Conservation (phyloP, 345 rosid species). For the Dovyalis caffra region DNA sequence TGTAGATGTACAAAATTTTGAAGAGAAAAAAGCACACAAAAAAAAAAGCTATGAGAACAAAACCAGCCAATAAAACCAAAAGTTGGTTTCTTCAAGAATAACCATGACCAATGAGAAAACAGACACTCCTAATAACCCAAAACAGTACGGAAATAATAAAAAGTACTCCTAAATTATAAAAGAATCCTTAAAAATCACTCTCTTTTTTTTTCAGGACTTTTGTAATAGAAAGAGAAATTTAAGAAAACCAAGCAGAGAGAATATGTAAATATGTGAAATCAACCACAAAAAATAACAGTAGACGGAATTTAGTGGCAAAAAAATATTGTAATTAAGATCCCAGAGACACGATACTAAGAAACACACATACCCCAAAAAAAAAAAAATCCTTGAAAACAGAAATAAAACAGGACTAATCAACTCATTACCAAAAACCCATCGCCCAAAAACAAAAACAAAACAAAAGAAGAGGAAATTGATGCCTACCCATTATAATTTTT, state of each 20-base stretch:
- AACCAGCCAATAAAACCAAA: slow-evolving; percentile 18
- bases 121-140: slow-evolving; percentile 7
- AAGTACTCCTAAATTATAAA: neutral
- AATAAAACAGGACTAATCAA: neutral
- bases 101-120: slow-evolving; percentile 28
- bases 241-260: slow-evolving; percentile 7
- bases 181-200: neutral
- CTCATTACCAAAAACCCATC: neutral
- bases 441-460: neutral
- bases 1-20: slow-evolving; percentile 21
- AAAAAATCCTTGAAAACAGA: neutral
- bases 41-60: slow-evolving; percentile 2
- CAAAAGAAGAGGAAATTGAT: neutral
- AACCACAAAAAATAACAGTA: slow-evolving; percentile 27
- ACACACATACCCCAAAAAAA: neutral
- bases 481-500: slow-evolving; percentile 53
- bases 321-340: slow-evolving; percentile 10
- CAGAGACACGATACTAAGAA: neutral
- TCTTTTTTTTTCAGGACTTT: neutral
- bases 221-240: neutral
- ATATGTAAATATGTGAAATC: neutral
- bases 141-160: neutral
- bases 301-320: neutral
- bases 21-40: neutral
- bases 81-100: slow-evolving; percentile 7